A percentile compares a stretch with the other conserved stretches of the same genome.
Conservation (phyloP, 148 eudicot species). For the Rhododendron simsii region DNA sequence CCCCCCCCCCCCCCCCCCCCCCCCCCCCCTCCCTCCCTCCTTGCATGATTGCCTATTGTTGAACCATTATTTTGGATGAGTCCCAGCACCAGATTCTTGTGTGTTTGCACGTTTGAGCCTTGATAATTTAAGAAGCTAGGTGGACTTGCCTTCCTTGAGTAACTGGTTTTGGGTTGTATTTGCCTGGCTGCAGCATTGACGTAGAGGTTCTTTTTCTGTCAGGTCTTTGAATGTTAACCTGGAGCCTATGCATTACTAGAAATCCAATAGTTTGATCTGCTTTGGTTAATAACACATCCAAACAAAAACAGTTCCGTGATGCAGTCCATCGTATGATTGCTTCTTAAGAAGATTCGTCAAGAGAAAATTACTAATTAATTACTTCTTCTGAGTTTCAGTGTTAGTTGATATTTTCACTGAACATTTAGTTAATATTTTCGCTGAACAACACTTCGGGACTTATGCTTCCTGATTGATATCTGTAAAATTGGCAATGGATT, state of each 20-base stretch:
- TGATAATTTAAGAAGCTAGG: neutral
- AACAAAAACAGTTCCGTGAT: neutral
- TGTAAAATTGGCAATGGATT: neutral
- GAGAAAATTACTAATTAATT: neutral
- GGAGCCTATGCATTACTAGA: neutral
- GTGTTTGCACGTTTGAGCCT: neutral
- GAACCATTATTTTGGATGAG: neutral
- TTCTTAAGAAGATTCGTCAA: neutral
- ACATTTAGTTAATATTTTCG: no score
- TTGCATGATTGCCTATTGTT: neutral
- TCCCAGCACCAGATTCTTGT: neutral
- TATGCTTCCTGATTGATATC: neutral
- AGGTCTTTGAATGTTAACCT: neutral
- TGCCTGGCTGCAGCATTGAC: neutral
- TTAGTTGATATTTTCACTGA: neutral
- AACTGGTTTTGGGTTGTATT: neutral
- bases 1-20: neutral
- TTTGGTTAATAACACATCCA: neutral
- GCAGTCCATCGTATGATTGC: neutral
- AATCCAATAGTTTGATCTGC: neutral
- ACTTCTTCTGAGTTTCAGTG: neutral
- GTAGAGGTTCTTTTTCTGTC: neutral
- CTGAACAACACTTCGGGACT: neutral
- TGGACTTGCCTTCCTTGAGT: neutral
- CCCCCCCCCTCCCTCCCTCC: neutral